Evolutionary conservation across 257 asterid species (phyloP), one percentile per base, ranked within the genome.

Genomic region (Nicotiana sylvestris): DNA sequence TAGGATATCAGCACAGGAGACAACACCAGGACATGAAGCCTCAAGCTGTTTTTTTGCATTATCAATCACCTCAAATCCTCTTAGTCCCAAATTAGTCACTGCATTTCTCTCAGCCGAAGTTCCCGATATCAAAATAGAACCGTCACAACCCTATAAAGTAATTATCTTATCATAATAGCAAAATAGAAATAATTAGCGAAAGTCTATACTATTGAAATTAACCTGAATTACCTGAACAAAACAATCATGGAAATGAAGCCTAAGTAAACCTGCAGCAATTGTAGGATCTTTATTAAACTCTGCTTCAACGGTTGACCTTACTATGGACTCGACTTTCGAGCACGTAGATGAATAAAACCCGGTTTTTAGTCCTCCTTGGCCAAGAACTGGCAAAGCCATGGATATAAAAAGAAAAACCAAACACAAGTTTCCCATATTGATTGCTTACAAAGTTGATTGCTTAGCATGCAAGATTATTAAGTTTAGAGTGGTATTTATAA

Each of bases 181-280:
- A 21, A 21, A 3, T 51, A 29, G 81, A 33, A 0, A 43, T 43
- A 43, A 43, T 43, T 43, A 43, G 49, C 7, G 2, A 43, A 43
- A 43, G 11, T 43, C 11, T 43, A 43, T 1, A 43, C 11, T 43
- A 0, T 43, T 15, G 3, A 58, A 17, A 35, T 33, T 6, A 67
- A 33, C 9, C 2, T 4, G 32, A 37, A 18, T 16, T 25, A 91
- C 94, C 90, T 82, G 92, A 87, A 92, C 93, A 84, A 92, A 92
- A 77, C 97, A 92, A 62, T 91, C 95, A 39, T 92, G 97, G 72
- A 92, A 92, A 90, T 90, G 94, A 83, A 92, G 93, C 89, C 97
- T 85, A 43, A 92, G 93, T 86, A 92, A 81, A 43, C 77, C 95
- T 43, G 97, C 92, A 82, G 95, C 94, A 25, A 89, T 33, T 1